phyloP scores from a whole-genome alignment of 2,329 filamentous ascomycete species.

The Tolypocladium inflatum region DNA sequence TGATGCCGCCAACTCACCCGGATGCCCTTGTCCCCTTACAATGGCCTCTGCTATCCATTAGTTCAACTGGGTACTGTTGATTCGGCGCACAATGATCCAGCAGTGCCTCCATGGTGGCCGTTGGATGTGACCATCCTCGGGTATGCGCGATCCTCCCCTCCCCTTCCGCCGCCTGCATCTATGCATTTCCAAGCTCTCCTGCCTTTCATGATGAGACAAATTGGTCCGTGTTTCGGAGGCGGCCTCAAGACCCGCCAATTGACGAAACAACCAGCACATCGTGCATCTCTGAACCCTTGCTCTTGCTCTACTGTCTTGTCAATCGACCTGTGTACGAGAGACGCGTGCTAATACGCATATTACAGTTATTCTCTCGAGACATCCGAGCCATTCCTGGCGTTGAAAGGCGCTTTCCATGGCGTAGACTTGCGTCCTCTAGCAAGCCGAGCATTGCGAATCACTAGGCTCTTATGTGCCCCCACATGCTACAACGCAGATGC shows the following conservation, averaged over 20 bases:
- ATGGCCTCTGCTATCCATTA: background rate
- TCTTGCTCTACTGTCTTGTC: slow-evolving; percentile 1
- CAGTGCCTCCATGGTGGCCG: background rate
- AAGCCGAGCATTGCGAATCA: background rate
- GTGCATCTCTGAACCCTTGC: slow-evolving; percentile 61
- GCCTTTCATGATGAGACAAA: slow-evolving; percentile 59
- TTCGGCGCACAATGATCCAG: background rate
- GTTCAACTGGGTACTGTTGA: background rate
- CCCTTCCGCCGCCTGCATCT: background rate
- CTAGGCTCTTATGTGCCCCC: background rate
- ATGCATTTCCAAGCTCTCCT: background rate
- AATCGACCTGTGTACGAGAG: background rate
- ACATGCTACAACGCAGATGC: background rate
- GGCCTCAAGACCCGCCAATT: slow-evolving; percentile 83
- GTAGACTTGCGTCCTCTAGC: background rate
- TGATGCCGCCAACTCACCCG: background rate
- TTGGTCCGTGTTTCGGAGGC: slow-evolving; percentile 95
- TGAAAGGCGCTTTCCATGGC: background rate
- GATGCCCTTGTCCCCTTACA: background rate
- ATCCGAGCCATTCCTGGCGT: background rate
- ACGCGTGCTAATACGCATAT: background rate
- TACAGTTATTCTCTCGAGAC: background rate
- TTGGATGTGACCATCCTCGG: background rate
- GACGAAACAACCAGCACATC: slow-evolving; percentile 64
- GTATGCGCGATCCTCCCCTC: slow-evolving; percentile 1